Percentiles rank a stretch among this genome's conserved stretches.
Conservation (phyloP, 768 basidiomycete genomes). For the Tricholomella constricta region DNA sequence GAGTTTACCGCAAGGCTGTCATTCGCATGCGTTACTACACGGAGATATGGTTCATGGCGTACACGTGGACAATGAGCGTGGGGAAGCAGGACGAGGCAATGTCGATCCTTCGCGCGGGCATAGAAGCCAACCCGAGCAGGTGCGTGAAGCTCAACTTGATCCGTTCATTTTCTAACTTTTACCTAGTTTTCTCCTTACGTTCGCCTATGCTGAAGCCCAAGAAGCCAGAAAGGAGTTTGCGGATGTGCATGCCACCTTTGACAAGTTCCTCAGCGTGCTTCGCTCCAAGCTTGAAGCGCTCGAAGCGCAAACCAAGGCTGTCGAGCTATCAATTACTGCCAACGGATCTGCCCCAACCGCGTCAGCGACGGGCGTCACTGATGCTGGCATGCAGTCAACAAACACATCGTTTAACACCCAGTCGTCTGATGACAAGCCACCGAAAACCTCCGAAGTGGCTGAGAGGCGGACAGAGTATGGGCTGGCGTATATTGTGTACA, state of each 20-base stretch:
- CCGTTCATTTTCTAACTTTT: background rate
- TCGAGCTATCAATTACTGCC: conserved; percentile 30
- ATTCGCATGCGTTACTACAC: conserved; percentile 93
- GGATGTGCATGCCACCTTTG: conserved; percentile 73
- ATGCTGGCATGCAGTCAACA: conserved; percentile 5
- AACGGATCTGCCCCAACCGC: conserved; percentile 5
- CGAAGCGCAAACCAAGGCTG: conserved; percentile 45
- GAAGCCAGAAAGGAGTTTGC: conserved; percentile 56
- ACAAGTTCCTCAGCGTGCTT: conserved; percentile 69
- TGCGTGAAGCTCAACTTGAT: conserved; percentile 26
- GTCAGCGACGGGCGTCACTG: conserved; percentile 7
- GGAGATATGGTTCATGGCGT: conserved; percentile 97
- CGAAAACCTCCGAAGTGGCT: conserved; percentile 53
- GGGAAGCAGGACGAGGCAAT: conserved; percentile 83
- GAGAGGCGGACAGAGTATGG: conserved; percentile 72
- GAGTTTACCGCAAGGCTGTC: conserved; percentile 87
- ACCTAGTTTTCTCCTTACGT: conserved; percentile 83
- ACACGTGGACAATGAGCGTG: conserved; percentile 73
- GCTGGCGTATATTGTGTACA: conserved; percentile 86
- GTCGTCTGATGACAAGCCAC: conserved; percentile 52
- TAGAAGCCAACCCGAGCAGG: conserved; percentile 88
- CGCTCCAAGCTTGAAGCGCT: conserved; percentile 62
- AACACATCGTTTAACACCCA: conserved; percentile 46
- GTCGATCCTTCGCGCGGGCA: conserved; percentile 77
- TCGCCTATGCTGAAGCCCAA: conserved; percentile 81